Percentiles rank a stretch among this genome's conserved stretches.
Conservation (phyloP, 768 basidiomycete genomes). For the Boletus rex-veris region DNA sequence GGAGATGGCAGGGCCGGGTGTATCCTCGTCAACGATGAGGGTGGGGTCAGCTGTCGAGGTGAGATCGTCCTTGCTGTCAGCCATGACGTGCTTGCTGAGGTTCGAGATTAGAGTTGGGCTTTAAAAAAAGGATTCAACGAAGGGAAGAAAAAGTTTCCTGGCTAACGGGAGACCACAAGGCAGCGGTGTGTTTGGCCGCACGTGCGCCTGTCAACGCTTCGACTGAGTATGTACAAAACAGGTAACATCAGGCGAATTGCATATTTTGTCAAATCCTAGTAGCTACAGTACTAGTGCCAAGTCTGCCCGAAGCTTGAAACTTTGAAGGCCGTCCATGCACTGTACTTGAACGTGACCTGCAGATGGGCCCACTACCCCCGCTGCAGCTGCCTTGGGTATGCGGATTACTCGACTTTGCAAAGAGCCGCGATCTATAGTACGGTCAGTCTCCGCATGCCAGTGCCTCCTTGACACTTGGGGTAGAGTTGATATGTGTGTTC, state of each 20-base stretch:
- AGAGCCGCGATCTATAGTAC: no score
- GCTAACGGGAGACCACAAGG: conserved; percentile 5
- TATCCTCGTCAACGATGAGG: conserved; percentile 43
- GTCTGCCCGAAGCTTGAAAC: no score
- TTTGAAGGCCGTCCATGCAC: no score
- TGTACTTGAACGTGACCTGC: no score
- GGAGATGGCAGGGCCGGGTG: conserved; percentile 55
- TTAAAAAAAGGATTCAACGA: not conserved
- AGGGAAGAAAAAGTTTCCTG: conserved; percentile 3
- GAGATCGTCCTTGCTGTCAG: conserved; percentile 13
- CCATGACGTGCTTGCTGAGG: conserved; percentile 13
- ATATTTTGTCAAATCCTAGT: not conserved
- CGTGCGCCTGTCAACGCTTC: conserved; percentile 18
- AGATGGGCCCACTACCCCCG: no score
- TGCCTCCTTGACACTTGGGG: no score
- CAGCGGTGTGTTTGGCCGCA: conserved; percentile 16
- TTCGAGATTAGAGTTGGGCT: not conserved
- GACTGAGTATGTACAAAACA: conserved; percentile 13
- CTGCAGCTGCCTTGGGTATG: no score
- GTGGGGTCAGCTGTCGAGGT: conserved; percentile 4
- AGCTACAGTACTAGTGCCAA: no score
- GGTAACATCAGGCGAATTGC: not conserved
- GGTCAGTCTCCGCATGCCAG: no score
- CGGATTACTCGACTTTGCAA: no score
- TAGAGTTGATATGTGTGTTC: no score